Percentiles rank a stretch among this genome's conserved stretches.
phyloP scores from a whole-genome alignment of 495 filamentous ascomycete species.

The Massariosphaeria phaeospora region DNA sequence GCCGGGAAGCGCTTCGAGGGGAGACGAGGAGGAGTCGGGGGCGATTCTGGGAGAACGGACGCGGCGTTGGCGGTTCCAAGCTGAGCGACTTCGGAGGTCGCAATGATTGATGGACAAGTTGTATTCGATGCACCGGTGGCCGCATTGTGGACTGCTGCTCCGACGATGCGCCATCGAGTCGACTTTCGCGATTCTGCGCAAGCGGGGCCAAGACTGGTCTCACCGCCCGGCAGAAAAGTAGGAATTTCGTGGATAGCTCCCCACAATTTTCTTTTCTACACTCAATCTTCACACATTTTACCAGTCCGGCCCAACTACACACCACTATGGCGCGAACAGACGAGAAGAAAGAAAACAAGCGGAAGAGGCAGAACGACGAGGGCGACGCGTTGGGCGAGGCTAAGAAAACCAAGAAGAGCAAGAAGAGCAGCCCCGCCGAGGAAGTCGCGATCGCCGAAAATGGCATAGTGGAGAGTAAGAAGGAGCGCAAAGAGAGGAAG shows the following conservation, averaged over 20 bases:
- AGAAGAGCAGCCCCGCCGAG: constrained; percentile 16
- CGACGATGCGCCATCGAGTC: background rate
- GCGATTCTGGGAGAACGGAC: constrained; percentile 29
- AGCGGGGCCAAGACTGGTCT: constrained; percentile 6
- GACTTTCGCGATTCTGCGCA: background rate
- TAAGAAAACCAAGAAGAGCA: constrained; percentile 18
- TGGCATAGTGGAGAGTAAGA: background rate
- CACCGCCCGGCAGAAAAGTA: constrained; percentile 31
- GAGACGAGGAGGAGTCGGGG: constrained; percentile 47
- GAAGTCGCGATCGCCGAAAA: background rate
- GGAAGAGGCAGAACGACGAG: constrained; percentile 17
- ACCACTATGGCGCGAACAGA: too few relatives aligned
- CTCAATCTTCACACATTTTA: background rate
- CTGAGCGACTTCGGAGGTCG: constrained; percentile 5
- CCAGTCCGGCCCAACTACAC: too few relatives aligned
- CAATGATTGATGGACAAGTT: constrained; percentile 4
- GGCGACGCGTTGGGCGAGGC: constrained; percentile 3
- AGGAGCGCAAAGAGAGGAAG: constrained; percentile 9
- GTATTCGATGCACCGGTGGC: constrained; percentile 13
- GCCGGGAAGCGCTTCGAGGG: constrained; percentile 48
- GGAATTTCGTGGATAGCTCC: background rate
- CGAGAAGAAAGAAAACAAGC: constrained; percentile 13
- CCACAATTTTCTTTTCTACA: background rate
- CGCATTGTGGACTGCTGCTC: constrained; percentile 23
- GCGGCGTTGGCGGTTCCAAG: constrained; percentile 12